Conservation (phyloP, 805 yeast species). For the Wickerhamomyces mucosus region DNA sequence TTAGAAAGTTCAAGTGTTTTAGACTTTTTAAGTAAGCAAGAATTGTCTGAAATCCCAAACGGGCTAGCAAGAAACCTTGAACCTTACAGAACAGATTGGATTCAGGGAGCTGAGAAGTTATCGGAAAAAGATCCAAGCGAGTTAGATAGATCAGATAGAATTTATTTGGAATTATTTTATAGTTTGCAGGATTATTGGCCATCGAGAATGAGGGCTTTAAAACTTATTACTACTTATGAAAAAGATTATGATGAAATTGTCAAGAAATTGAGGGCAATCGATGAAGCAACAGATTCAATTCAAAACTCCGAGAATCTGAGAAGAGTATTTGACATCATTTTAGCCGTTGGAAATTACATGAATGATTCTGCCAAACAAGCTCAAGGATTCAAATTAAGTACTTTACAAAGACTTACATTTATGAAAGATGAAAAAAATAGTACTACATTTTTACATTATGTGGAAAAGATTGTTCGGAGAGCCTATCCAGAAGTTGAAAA, state of each 20-base stretch:
- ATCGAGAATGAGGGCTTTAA: constrained; percentile 56
- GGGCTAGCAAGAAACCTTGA: constrained; percentile 45
- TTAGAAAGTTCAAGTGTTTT: constrained; percentile 46
- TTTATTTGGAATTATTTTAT: constrained; percentile 57
- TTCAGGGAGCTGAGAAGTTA: constrained; percentile 21
- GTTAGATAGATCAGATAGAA: constrained; percentile 60
- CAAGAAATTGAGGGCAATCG: constrained; percentile 44
- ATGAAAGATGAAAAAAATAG: constrained; percentile 60
- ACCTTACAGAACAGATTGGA: constrained; percentile 52
- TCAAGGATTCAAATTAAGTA: constrained; percentile 58
- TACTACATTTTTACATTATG: constrained; percentile 64
- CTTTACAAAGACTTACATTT: constrained; percentile 60
- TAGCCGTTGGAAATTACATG: constrained; percentile 74
- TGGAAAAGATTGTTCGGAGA: constrained; percentile 56
- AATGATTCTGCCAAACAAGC: constrained; percentile 62
- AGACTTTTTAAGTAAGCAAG: constrained; percentile 65
- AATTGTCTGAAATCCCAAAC: constrained; percentile 48
- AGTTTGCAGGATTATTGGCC: constrained; percentile 66
- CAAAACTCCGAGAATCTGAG: constrained; percentile 44
- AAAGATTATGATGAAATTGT: constrained; percentile 58
- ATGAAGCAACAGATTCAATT: constrained; percentile 47
- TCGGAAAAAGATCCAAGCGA: constrained; percentile 49
- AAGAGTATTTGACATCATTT: constrained; percentile 52
- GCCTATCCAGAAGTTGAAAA: constrained; percentile 56
- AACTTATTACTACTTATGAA: constrained; percentile 45